Percentiles rank a stretch among this genome's conserved stretches.
Conservation (phyloP, 306 rosid genomes). For the Ammopiptanthus mongolicus region DNA sequence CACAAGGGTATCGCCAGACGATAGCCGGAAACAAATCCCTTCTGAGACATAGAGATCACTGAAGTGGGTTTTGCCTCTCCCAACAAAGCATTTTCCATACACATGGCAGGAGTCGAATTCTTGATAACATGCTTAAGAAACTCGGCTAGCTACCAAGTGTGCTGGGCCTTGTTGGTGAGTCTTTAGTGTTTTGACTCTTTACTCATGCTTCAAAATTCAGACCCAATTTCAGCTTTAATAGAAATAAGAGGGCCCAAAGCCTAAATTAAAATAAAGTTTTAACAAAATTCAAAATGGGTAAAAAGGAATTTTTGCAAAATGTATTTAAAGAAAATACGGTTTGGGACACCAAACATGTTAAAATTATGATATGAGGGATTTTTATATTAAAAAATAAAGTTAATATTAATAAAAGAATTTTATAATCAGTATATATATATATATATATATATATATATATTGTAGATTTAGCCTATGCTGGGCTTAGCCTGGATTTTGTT, state of each 20-base stretch:
- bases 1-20: no score
- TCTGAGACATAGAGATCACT: no score
- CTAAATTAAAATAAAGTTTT: neutral
- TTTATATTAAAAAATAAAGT: neutral
- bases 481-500: neutral
- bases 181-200: conserved; percentile 15
- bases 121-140: no score
- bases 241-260: conserved; percentile 5
- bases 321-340: neutral
- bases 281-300: neutral
- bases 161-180: no score
- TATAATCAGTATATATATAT: neutral
- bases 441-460: neutral
- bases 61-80: no score
- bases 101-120: no score
- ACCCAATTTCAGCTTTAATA: neutral
- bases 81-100: no score
- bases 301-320: neutral
- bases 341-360: neutral
- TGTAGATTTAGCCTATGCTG: neutral
- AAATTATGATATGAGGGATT: neutral
- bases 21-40: no score
- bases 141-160: no score
- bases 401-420: neutral
- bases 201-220: conserved; percentile 14